phyloP scores from a whole-genome alignment of 2,329 filamentous ascomycete species.

The Ploettnerulaceae sp. region DNA sequence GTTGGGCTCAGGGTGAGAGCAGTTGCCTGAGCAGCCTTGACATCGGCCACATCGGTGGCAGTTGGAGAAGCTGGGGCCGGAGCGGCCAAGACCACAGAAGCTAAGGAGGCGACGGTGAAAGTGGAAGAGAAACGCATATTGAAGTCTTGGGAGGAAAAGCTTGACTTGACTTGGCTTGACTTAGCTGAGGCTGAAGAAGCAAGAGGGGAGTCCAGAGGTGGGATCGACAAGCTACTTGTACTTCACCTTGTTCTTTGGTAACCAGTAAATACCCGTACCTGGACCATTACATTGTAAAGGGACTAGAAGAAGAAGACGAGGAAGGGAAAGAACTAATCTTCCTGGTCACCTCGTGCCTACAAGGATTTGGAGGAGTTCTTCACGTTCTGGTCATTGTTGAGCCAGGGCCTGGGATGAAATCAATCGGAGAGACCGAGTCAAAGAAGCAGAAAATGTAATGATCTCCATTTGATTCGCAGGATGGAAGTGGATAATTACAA shows the following conservation, averaged over 20 bases:
- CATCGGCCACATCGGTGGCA: slow-evolving; percentile 46
- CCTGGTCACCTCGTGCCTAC: too few relatives aligned
- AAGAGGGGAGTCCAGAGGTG: slow-evolving; percentile 4
- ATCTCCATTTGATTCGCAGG: neutral
- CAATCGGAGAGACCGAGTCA: neutral
- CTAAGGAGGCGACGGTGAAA: slow-evolving; percentile 26
- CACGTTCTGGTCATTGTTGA: too few relatives aligned
- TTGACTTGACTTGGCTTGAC: slow-evolving; percentile 2
- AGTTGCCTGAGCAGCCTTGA: slow-evolving; percentile 53
- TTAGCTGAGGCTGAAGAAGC: slow-evolving; percentile 17
- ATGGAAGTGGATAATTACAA: neutral
- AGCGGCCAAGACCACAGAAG: slow-evolving; percentile 28
- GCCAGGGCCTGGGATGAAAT: too few relatives aligned
- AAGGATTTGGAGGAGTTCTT: too few relatives aligned
- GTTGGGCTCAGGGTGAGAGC: slow-evolving; percentile 56
- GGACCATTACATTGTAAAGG: slow-evolving; percentile 5
- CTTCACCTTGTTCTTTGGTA: slow-evolving; percentile 10
- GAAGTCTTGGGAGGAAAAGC: slow-evolving; percentile 13
- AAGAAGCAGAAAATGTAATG: neutral
- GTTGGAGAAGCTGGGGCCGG: slow-evolving; percentile 35
- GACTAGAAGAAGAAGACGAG: slow-evolving; percentile 10
- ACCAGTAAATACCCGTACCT: slow-evolving; percentile 10
- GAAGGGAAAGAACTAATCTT: too few relatives aligned
- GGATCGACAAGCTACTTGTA: slow-evolving; percentile 25
- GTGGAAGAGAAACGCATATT: slow-evolving; percentile 26